Conservation (phyloP, 2,329 filamentous ascomycete genomes). For the Pseudomassariella vexata region DNA sequence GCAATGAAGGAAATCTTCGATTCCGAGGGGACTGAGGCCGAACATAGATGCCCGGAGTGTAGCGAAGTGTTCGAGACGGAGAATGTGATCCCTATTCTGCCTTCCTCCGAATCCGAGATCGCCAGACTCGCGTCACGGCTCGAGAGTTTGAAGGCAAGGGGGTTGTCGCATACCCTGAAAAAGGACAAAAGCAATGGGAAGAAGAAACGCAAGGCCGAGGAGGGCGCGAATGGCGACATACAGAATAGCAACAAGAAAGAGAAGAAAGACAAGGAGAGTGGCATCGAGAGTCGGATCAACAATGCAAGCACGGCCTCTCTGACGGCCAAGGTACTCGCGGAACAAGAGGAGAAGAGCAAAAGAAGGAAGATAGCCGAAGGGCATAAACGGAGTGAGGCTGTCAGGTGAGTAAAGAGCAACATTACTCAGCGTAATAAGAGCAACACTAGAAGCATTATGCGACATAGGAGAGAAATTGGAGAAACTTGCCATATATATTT, state of each 20-base stretch:
- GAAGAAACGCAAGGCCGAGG: conserved; percentile 52
- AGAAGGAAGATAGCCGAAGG: conserved; percentile 60
- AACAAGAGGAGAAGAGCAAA: conserved; percentile 80
- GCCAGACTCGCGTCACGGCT: conserved; percentile 56
- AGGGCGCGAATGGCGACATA: conserved; percentile 12
- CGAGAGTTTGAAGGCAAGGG: conserved; percentile 22
- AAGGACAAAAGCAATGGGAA: conserved; percentile 63
- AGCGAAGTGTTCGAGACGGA: conserved; percentile 65
- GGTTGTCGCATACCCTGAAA: conserved; percentile 82
- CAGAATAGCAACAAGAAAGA: conserved; percentile 19
- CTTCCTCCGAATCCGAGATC: conserved; percentile 65
- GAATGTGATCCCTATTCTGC: conserved; percentile 79
- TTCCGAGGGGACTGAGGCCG: conserved; percentile 9
- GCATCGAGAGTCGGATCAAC: conserved; percentile 62
- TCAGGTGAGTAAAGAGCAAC: conserved; percentile 9
- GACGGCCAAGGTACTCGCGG: conserved; percentile 79
- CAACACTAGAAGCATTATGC: no score
- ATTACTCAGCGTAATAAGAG: not conserved
- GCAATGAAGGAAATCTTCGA: conserved; percentile 71
- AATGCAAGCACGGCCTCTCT: conserved; percentile 80
- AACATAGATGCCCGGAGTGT: conserved; percentile 64
- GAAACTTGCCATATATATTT: no score
- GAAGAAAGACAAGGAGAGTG: conserved; percentile 25
- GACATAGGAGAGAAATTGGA: no score
- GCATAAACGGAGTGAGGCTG: conserved; percentile 18